phyloP scores from a whole-genome alignment of 2,329 filamentous ascomycete genomes.

The Hypoxylon sp. region DNA sequence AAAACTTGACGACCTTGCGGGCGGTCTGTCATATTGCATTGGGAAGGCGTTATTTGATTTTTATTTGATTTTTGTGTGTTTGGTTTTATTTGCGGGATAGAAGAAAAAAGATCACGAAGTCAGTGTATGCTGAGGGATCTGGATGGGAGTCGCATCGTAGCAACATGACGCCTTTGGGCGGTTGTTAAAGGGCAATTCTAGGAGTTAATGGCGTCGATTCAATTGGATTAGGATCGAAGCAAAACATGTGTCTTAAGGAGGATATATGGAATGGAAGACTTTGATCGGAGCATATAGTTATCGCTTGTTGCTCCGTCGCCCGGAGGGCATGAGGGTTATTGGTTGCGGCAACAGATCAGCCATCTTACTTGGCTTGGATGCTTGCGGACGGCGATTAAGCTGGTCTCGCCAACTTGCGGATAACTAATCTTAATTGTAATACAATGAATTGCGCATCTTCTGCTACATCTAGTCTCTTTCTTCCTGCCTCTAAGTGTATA shows the following conservation, averaged over 20 bases:
- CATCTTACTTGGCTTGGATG: constrained; percentile 32
- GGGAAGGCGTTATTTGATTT: constrained; percentile 53
- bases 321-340: constrained; percentile 46
- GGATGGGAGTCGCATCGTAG: constrained; percentile 30
- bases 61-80: constrained; percentile 42
- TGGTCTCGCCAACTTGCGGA: constrained; percentile 45
- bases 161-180: constrained; percentile 26
- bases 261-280: constrained; percentile 25
- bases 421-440: constrained; percentile 53
- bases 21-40: constrained; percentile 54
- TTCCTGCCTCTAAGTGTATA: background rate
- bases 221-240: constrained; percentile 30
- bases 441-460: constrained; percentile 44
- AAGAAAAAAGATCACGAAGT: constrained; percentile 33
- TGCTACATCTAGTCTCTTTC: constrained; percentile 15
- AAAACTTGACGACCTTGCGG: constrained; percentile 50
- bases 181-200: constrained; percentile 34
- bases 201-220: constrained; percentile 47
- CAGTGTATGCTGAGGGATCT: constrained; percentile 29
- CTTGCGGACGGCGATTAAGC: constrained; percentile 37
- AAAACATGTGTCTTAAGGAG: constrained; percentile 27
- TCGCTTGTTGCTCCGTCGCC: constrained; percentile 46
- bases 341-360: constrained; percentile 32
- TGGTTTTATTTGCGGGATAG: constrained; percentile 40
- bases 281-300: constrained; percentile 43